Evolutionary conservation across 2,329 filamentous ascomycete species (phyloP), one percentile per base, ranked within the genome.

Genomic region (Epichloe gansuensis): DNA sequence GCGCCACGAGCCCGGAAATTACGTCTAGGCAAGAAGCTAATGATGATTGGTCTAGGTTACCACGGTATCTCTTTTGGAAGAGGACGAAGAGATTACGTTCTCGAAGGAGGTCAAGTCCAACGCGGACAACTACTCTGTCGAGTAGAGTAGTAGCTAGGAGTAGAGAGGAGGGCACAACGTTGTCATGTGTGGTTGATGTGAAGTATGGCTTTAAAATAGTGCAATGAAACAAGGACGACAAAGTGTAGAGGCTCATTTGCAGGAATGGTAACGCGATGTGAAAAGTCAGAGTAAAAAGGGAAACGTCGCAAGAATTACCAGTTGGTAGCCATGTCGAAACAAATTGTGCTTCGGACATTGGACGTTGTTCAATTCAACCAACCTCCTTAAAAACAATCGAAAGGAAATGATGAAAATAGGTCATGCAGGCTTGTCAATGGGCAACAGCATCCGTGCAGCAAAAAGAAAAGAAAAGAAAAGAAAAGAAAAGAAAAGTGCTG

Each of bases 81-180:
- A 87, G 73, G 80, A 83, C 58, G 86, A 91, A 67, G 82, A 88
- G 49, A 84, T 94, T 51, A 82, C 82, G 21, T 94, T 90, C 71
- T 86, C 86, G 46, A 91, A 89, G 72, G 87, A 93, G 53, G 72
- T 91, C 66, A 88, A 83, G 70, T 88, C 82, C 21, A 74, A 82
- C 52, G 85, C 88, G 5, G 88, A 91, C 59, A 81, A 80, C 58
- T 94, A 88, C 69, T 63, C 83, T 56, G 84, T 94, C 63, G 85
- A 88, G 70, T 91, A 82, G 53, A 44, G 21, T 34, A 46, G 25
- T 31, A 17, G 3, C 15, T 45, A 17, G 9, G n/a, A 31, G 28
- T 31, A 17, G 15, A 23, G 46, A 2, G 13, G 31, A 39, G 4
- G 15, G 8, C 39, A 17, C 35, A 38, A 31, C 8, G 46, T 17